Evolutionary conservation across 139 green algal genomes (phyloP).

Genomic region (Gonium pectorale): DNA sequence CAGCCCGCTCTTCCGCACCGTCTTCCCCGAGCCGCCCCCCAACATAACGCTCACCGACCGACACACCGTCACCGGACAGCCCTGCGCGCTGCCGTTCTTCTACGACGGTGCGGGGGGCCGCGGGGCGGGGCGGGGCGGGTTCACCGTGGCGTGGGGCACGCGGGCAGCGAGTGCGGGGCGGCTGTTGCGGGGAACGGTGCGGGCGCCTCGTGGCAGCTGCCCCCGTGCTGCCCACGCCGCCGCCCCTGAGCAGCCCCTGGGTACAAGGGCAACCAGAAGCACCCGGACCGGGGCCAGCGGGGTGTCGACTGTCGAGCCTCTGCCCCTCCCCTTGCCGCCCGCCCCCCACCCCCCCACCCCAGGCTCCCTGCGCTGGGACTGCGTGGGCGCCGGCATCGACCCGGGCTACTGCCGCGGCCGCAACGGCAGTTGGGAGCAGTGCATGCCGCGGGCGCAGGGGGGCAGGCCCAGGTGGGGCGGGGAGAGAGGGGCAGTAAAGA

Average conservation of each 20-base stretch:
- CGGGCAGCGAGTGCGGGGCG: background rate
- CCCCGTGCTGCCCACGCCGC: too few relatives aligned
- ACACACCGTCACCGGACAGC: slow-evolving; percentile 14
- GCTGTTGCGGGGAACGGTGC: too few relatives aligned
- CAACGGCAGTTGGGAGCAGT: slow-evolving; percentile 39
- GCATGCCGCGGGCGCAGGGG: slow-evolving; percentile 29
- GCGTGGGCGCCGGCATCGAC: slow-evolving; percentile 20
- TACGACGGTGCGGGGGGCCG: slow-evolving; percentile 10
- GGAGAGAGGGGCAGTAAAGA: too few relatives aligned
- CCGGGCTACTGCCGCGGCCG: slow-evolving; percentile 29
- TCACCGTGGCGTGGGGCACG: background rate
- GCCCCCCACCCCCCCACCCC: background rate
- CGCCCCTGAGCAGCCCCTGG: too few relatives aligned
- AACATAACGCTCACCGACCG: background rate
- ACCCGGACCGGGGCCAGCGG: too few relatives aligned
- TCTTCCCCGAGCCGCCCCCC: slow-evolving; percentile 25
- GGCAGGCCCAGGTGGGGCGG: slow-evolving; percentile 17
- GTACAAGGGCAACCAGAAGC: too few relatives aligned
- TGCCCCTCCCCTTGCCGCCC: background rate
- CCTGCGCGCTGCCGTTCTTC: slow-evolving; percentile 38
- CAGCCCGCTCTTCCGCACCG: background rate
- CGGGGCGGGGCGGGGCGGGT: background rate
- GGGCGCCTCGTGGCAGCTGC: too few relatives aligned
- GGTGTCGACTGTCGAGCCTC: too few relatives aligned
- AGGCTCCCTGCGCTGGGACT: slow-evolving; percentile 38